These are phyloP conservation scores for Sodiomyces alkalinus DNA, from an alignment of 2,329 filamentous ascomycete species.

Conservation along the genomic window DNA sequence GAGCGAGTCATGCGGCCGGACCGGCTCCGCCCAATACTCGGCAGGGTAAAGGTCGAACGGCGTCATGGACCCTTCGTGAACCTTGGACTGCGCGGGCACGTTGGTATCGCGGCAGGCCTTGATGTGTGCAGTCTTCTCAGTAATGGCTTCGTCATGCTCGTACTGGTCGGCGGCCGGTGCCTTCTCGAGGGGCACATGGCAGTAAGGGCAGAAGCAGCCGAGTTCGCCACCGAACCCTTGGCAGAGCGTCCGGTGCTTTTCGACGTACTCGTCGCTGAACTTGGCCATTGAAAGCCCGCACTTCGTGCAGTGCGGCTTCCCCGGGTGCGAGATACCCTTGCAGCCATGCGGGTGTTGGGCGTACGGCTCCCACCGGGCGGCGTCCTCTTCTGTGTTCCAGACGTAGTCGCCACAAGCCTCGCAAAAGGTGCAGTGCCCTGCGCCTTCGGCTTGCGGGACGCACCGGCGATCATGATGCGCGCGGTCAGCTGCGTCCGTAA, in stretches of 20 bases:
- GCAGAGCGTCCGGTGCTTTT: constrained; percentile 8
- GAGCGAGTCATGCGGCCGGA: constrained; percentile 4
- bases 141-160: neutral
- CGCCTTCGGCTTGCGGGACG: constrained; percentile 7
- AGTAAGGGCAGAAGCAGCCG: constrained; percentile 11
- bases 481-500: constrained; percentile 7
- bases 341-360: constrained; percentile 8
- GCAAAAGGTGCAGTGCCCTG: constrained; percentile 8
- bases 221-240: constrained; percentile 6
- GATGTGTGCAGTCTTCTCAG: constrained; percentile 4
- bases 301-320: constrained; percentile 7
- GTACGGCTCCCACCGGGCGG: constrained; percentile 1
- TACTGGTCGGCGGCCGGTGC: neutral
- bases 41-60: constrained; percentile 7
- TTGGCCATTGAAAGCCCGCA: constrained; percentile 6
- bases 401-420: constrained; percentile 5
- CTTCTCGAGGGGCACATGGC: constrained; percentile 3
- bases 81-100: neutral
- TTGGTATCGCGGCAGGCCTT: constrained; percentile 1
- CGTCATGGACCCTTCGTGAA: neutral
- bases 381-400: constrained; percentile 5
- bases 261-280: constrained; percentile 2
- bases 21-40: constrained; percentile 2
- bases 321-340: constrained; percentile 1
- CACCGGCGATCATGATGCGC: constrained; percentile 10